Percentiles rank a stretch among this genome's conserved stretches.
Evolutionary conservation across 768 basidiomycete species (phyloP).

Genomic region (Leccinum variicolor): DNA sequence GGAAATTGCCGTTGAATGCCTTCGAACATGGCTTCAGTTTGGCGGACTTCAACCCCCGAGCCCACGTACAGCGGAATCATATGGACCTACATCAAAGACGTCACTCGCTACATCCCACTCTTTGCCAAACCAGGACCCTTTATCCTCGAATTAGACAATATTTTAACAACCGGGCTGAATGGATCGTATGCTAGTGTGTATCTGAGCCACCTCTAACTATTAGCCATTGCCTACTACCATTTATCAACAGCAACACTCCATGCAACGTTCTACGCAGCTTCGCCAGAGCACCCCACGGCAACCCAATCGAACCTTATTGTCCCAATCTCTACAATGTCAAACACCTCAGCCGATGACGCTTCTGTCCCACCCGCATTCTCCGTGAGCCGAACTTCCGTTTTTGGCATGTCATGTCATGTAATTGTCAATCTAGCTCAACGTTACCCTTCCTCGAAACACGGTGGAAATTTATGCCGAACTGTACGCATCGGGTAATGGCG

Average conservation of each 20-base stretch:
- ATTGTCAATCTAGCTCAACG: conserved; percentile 45
- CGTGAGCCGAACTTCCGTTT: conserved; percentile 33
- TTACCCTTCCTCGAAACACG: conserved; percentile 68
- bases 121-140: conserved; percentile 67
- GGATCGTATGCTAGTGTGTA: conserved; percentile 68
- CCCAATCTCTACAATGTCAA: conserved; percentile 62
- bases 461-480: conserved; percentile 68
- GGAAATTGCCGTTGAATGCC: background rate
- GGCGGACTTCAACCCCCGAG: conserved; percentile 80
- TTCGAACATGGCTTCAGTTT: conserved; percentile 41
- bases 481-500: conserved; percentile 62
- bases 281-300: conserved; percentile 51
- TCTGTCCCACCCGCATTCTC: conserved; percentile 75
- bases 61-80: conserved; percentile 69
- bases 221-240: background rate
- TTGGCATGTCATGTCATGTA: background rate
- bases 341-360: conserved; percentile 65
- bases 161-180: conserved; percentile 52
- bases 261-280: conserved; percentile 71
- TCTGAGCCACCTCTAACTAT: background rate
- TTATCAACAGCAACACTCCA: conserved; percentile 53
- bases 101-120: conserved; percentile 67
- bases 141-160: conserved; percentile 71
- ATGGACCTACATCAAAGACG: conserved; percentile 77
- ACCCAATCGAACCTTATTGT: conserved; percentile 62